phyloP scores from a whole-genome alignment of 176 grass and related monocot species.

The Thalia dealbata region DNA sequence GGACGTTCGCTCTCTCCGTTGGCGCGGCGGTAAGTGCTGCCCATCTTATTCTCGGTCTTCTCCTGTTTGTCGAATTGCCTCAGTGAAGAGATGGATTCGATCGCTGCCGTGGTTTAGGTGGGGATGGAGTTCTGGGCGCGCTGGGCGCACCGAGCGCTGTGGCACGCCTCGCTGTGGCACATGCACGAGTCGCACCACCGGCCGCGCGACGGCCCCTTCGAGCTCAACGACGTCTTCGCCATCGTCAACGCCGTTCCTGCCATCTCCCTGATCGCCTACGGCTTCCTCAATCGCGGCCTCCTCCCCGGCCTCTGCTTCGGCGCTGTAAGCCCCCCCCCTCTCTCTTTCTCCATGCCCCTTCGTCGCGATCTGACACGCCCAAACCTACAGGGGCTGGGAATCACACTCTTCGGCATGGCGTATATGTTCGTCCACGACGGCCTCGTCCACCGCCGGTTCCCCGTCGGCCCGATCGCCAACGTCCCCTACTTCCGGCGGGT shows the following conservation, averaged over 20 bases:
- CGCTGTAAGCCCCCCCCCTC: slow-evolving; percentile 25
- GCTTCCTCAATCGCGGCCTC: slow-evolving; percentile 79
- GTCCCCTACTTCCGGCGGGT: slow-evolving; percentile 89
- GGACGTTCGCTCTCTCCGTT: slow-evolving; percentile 80
- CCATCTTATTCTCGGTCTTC: not conserved
- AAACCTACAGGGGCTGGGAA: slow-evolving; percentile 53
- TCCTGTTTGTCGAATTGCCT: not conserved
- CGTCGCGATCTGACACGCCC: not conserved
- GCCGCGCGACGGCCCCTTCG: slow-evolving; percentile 77
- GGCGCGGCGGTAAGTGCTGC: slow-evolving; percentile 65
- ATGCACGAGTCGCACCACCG: slow-evolving; percentile 99
- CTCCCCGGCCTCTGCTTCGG: slow-evolving; percentile 87
- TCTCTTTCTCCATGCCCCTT: not conserved
- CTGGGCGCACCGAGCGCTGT: slow-evolving; percentile 87
- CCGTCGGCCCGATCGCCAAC: slow-evolving; percentile 77
- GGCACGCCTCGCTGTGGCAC: slow-evolving; percentile 93
- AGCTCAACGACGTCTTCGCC: slow-evolving; percentile 99
- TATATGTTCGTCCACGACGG: slow-evolving; percentile 99
- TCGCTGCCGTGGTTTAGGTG: slow-evolving; percentile 30
- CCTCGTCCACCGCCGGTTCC: slow-evolving; percentile 89
- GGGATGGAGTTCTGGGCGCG: slow-evolving; percentile 99
- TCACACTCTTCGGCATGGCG: slow-evolving; percentile 86
- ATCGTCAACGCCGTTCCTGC: slow-evolving; percentile 83
- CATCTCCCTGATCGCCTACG: slow-evolving; percentile 75
- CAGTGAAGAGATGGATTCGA: not conserved